Conservation (phyloP, 768 basidiomycete genomes). For the Psilocybe subaeruginosa region DNA sequence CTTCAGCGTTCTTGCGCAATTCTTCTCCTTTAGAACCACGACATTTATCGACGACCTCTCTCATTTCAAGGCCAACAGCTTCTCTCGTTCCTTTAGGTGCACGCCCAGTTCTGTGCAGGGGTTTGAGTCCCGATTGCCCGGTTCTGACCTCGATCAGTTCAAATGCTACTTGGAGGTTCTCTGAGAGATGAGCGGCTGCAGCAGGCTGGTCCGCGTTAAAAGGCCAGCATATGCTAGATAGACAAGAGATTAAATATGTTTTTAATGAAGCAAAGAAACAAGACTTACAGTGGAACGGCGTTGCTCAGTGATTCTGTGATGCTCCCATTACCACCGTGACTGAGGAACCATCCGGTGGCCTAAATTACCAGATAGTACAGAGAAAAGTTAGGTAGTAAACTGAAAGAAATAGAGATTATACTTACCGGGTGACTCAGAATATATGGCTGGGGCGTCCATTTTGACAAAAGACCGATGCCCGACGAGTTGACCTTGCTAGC, state of each 20-base stretch:
- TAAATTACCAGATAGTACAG: not conserved
- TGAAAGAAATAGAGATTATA: not conserved
- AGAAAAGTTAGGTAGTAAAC: not conserved
- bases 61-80: constrained; percentile 17
- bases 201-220: constrained; percentile 12
- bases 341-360: constrained; percentile 13
- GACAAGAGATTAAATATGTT: not conserved
- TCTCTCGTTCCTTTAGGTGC: constrained; percentile 13
- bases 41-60: constrained; percentile 5
- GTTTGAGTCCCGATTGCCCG: constrained; percentile 13
- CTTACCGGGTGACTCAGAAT: constrained; percentile 15
- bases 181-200: constrained; percentile 9
- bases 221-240: constrained; percentile 7
- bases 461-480: constrained; percentile 7
- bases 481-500: constrained; percentile 10
- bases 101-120: constrained; percentile 3
- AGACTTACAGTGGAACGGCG: constrained; percentile 11
- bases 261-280: not conserved
- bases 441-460: constrained; percentile 19
- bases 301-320: constrained; percentile 8
- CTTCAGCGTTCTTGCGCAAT: constrained; percentile 7
- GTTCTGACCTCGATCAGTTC: constrained; percentile 20
- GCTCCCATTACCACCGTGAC: constrained; percentile 12
- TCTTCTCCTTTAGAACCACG: constrained; percentile 2
- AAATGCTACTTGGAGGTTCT: constrained; percentile 10